These are phyloP conservation scores for Cardamine chenopodiifolia DNA, from an alignment of 345 rosid genomes.

Conservation along the genomic window DNA sequence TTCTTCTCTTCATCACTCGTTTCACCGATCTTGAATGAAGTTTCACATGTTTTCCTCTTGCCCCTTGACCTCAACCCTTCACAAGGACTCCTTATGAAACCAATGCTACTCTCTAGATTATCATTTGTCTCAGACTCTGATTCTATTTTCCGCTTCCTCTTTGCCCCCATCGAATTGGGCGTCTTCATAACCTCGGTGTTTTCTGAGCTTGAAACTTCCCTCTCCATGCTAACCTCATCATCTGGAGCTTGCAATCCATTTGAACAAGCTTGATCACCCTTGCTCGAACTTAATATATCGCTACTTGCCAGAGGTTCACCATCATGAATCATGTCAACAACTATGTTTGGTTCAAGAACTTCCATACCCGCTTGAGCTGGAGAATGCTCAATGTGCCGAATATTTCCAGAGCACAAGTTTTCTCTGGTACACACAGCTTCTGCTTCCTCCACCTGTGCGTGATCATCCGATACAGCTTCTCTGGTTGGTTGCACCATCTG, in stretches of 20 bases:
- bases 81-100: conserved; percentile 90
- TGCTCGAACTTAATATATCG: conserved; percentile 22
- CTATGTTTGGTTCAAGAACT: conserved; percentile 20
- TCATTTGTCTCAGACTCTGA: conserved; percentile 48
- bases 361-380: conserved; percentile 42
- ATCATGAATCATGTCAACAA: conserved; percentile 35
- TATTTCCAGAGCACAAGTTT: conserved; percentile 27
- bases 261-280: conserved; percentile 41
- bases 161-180: conserved; percentile 28
- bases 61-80: conserved; percentile 94
- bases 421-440: conserved; percentile 39
- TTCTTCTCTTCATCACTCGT: conserved; percentile 42
- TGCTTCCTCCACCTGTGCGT: conserved; percentile 34
- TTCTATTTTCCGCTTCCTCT: conserved; percentile 61
- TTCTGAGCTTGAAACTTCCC: conserved; percentile 40
- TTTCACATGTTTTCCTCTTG: conserved; percentile 45
- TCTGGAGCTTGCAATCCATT: conserved; percentile 39
- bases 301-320: conserved; percentile 37
- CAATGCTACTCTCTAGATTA: conserved; percentile 34
- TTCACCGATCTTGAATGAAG: conserved; percentile 31
- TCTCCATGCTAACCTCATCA: conserved; percentile 42
- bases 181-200: conserved; percentile 23
- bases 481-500: conserved; percentile 29
- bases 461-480: conserved; percentile 42
- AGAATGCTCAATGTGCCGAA: conserved; percentile 13